Evolutionary conservation across 352 stramenopile species (phyloP).

Genomic region (Hyaloperonospora brassicae): DNA sequence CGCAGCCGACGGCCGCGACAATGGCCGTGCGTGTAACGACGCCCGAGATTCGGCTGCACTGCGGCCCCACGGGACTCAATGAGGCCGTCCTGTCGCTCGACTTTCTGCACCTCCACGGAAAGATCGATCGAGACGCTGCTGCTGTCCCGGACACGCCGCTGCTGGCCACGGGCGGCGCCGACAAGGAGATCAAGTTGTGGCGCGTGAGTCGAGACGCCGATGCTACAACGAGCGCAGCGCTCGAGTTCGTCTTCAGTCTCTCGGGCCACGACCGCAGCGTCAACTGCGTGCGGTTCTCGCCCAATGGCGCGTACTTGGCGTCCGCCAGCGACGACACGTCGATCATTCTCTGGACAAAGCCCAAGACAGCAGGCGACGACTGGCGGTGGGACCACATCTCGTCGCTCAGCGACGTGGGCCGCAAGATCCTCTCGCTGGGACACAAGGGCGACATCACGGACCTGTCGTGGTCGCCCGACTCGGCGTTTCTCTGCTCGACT

Average conservation of each 20-base stretch:
- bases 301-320: slow-evolving; percentile 73
- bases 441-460: slow-evolving; percentile 90
- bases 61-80: slow-evolving; percentile 80
- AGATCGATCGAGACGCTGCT: not conserved
- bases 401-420: slow-evolving; percentile 73
- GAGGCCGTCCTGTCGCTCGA: slow-evolving; percentile 81
- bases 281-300: slow-evolving; percentile 89
- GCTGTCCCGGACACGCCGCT: slow-evolving; percentile 16
- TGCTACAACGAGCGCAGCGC: slow-evolving; percentile 10
- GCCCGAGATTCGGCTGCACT: slow-evolving; percentile 83
- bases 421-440: slow-evolving; percentile 63
- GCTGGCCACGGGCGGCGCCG: slow-evolving; percentile 72
- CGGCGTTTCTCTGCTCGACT: slow-evolving; percentile 83
- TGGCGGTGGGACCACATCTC: slow-evolving; percentile 74
- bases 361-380: slow-evolving; percentile 57
- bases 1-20: too few relatives aligned
- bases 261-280: slow-evolving; percentile 84
- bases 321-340: slow-evolving; percentile 86
- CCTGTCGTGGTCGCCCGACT: slow-evolving; percentile 89
- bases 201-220: slow-evolving; percentile 30
- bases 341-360: slow-evolving; percentile 79
- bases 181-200: slow-evolving; percentile 88
- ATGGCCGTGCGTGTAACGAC: slow-evolving; percentile 50
- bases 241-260: slow-evolving; percentile 80
- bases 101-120: slow-evolving; percentile 35